These are phyloP conservation scores for Pythium brachiatum DNA, from an alignment of 352 stramenopile genomes.

Conservation along the genomic window DNA sequence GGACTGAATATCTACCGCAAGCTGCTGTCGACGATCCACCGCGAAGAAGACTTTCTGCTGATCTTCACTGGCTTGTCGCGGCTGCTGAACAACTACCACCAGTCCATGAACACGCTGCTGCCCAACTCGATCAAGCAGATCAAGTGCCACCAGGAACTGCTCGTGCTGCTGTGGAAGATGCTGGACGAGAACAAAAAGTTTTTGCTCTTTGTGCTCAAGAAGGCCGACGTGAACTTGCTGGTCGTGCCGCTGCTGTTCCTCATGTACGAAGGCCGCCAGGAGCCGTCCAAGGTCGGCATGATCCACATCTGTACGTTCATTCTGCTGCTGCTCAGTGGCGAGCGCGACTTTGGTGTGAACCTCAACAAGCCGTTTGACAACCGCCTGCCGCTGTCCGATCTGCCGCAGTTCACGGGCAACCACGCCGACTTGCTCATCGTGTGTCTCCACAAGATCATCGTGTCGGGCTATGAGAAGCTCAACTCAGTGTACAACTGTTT, in stretches of 20 bases:
- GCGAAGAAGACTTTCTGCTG: conserved; percentile 89
- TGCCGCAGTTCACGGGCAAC: conserved; percentile 94
- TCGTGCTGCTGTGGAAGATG: conserved; percentile 98
- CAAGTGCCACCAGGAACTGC: conserved; percentile 96
- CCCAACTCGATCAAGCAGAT: conserved; percentile 93
- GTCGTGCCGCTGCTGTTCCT: conserved; percentile 84
- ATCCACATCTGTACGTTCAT: conserved; percentile 99
- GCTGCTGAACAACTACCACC: conserved; percentile 97
- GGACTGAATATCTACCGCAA: conserved; percentile 64
- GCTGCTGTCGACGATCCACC: conserved; percentile 63
- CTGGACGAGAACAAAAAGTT: conserved; percentile 97
- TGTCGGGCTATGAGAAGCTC: conserved; percentile 96
- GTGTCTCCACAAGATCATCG: conserved; percentile 97
- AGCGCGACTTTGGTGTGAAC: conserved; percentile 96
- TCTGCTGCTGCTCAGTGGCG: conserved; percentile 94
- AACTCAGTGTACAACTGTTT: conserved; percentile 98
- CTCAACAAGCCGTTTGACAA: conserved; percentile 96
- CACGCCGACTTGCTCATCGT: conserved; percentile 97
- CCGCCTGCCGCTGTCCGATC: conserved; percentile 88
- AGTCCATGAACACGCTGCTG: conserved; percentile 92
- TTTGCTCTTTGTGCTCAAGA: conserved; percentile 91
- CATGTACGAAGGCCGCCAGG: conserved; percentile 94
- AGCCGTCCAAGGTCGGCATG: conserved; percentile 93
- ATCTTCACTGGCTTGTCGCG: conserved; percentile 93
- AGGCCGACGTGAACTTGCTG: conserved; percentile 92